A percentile compares a stretch with the other conserved stretches of the same genome.
These are phyloP conservation scores for Rhytidiadelphus loreus DNA, from an alignment of 225 moss, liverwort and hornwort genomes.

Conservation along the genomic window DNA sequence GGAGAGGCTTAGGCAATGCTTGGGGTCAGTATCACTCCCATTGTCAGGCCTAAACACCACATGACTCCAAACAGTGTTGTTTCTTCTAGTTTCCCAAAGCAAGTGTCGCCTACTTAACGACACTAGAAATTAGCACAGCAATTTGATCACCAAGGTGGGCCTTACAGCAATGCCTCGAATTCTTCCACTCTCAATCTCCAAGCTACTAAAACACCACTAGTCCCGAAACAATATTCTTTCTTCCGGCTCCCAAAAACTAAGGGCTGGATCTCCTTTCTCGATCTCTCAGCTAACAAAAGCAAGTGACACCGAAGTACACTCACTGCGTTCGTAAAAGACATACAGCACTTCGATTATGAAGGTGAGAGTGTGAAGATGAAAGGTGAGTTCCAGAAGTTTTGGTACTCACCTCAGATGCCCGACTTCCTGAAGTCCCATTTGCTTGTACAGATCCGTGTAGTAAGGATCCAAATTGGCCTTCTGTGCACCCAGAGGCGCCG, in stretches of 20 bases:
- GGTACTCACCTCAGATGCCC: constrained; percentile 44
- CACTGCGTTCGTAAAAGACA: too few relatives aligned
- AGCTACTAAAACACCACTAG: not conserved
- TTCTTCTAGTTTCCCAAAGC: not conserved
- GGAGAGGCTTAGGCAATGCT: not conserved
- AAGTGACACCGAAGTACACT: not conserved
- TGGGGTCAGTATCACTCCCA: not conserved
- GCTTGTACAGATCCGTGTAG: constrained; percentile 16
- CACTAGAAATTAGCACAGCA: not conserved
- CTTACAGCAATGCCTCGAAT: not conserved
- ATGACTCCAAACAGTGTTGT: too few relatives aligned
- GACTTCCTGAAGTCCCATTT: constrained; percentile 67
- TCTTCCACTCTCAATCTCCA: not conserved
- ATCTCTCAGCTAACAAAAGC: not conserved
- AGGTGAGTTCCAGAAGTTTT: not conserved
- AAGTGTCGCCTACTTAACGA: not conserved
- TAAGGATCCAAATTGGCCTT: constrained; percentile 43
- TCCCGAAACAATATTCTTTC: not conserved
- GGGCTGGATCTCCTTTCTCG: not conserved
- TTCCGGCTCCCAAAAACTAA: not conserved
- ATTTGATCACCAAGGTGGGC: not conserved
- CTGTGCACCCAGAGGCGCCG: constrained; percentile 40
- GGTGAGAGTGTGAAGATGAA: not conserved
- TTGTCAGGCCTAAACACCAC: not conserved
- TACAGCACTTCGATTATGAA: too few relatives aligned